Percentiles rank a stretch among this genome's conserved stretches.
phyloP scores from a whole-genome alignment of 2,329 filamentous ascomycete genomes.

The Fusarium papillatum region DNA sequence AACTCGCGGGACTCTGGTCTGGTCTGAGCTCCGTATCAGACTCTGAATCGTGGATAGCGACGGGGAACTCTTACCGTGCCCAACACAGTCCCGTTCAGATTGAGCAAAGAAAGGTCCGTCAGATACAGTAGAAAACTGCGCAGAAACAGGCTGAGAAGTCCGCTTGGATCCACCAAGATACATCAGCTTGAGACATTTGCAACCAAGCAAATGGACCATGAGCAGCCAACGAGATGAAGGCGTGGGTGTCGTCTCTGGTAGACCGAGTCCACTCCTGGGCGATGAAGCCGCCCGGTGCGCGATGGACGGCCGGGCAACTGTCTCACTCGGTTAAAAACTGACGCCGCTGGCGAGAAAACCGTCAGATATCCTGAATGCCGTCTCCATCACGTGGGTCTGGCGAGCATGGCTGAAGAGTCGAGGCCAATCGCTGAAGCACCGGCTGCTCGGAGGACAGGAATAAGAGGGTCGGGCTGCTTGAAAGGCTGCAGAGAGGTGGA shows the following conservation, averaged over 20 bases:
- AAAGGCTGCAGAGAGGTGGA: constrained; percentile 22
- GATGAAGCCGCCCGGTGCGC: constrained; percentile 20
- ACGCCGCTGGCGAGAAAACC: constrained; percentile 23
- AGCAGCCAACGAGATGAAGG: constrained; percentile 14
- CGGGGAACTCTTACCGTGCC: neutral
- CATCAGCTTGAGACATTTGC: constrained; percentile 26
- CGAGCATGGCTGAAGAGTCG: neutral
- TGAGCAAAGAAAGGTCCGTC: constrained; percentile 2
- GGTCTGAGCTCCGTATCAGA: neutral
- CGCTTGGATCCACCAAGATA: constrained; percentile 11
- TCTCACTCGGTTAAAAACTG: constrained; percentile 35
- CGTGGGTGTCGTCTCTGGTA: constrained; percentile 1
- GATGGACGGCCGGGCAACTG: constrained; percentile 4
- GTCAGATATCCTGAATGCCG: constrained; percentile 27
- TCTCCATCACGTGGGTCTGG: constrained; percentile 8
- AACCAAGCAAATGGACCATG: constrained; percentile 6
- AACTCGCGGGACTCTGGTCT: neutral
- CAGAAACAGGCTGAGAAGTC: constrained; percentile 12
- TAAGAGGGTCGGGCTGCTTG: constrained; percentile 7
- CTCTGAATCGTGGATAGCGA: neutral
- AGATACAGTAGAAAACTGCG: constrained; percentile 13
- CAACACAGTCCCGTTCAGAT: constrained; percentile 3
- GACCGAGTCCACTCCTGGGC: constrained; percentile 4
- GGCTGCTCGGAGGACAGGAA: neutral
- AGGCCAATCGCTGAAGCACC: constrained; percentile 3